These are phyloP conservation scores for Ceratonia siliqua DNA, from an alignment of 306 rosid genomes.

Conservation along the genomic window DNA sequence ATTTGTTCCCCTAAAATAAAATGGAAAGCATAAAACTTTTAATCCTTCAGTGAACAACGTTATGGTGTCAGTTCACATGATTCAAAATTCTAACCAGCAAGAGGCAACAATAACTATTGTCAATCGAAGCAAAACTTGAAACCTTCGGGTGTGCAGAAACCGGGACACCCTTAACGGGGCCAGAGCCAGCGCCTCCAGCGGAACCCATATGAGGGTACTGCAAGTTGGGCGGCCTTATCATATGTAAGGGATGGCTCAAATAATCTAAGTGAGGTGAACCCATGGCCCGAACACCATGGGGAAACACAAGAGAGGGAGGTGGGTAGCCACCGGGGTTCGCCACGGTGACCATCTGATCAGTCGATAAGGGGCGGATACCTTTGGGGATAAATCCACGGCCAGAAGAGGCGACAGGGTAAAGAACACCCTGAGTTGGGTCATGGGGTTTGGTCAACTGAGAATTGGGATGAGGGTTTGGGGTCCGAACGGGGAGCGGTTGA, in stretches of 20 bases:
- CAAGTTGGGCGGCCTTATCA: constrained; percentile 43
- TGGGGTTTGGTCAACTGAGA: constrained; percentile 34
- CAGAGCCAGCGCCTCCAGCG: background rate
- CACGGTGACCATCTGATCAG: constrained; percentile 46
- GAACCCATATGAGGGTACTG: constrained; percentile 43
- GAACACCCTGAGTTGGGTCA: constrained; percentile 41
- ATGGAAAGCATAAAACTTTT: background rate
- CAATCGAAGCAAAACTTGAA: background rate
- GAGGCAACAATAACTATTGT: background rate
- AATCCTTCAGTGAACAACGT: background rate
- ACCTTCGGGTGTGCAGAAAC: constrained; percentile 51
- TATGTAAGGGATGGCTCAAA: constrained; percentile 44
- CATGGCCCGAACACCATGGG: constrained; percentile 44
- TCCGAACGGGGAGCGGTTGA: constrained; percentile 43
- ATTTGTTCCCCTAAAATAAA: constrained; percentile 5
- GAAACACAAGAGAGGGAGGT: constrained; percentile 45
- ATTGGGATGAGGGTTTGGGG: constrained; percentile 33
- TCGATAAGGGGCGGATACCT: constrained; percentile 26
- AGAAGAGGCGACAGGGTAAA: constrained; percentile 60
- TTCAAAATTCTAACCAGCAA: background rate
- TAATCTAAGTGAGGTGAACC: constrained; percentile 43
- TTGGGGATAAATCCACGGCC: constrained; percentile 53
- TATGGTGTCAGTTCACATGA: background rate
- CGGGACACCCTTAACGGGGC: constrained; percentile 42
- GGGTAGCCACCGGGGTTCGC: constrained; percentile 44